phyloP scores from a whole-genome alignment of 352 stramenopile species.

The Aphanomyces invadans region DNA sequence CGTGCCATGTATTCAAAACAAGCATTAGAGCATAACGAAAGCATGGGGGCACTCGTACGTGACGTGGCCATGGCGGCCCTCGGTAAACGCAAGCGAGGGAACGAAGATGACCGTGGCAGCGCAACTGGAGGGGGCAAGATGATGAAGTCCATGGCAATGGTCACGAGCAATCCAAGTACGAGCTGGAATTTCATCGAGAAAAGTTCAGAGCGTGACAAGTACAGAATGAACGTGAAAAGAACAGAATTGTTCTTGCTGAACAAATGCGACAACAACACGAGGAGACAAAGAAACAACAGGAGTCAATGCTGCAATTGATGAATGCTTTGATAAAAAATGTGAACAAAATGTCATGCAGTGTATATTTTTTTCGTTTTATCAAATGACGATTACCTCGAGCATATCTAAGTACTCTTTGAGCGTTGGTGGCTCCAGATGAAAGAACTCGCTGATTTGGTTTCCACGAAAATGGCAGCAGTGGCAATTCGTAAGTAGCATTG shows the following conservation, averaged over 20 bases:
- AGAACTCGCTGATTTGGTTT: slow-evolving; percentile 3
- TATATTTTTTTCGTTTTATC: neutral
- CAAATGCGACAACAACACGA: neutral
- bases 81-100: neutral
- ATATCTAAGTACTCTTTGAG: neutral
- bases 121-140: neutral
- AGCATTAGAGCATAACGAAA: neutral
- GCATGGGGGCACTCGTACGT: neutral
- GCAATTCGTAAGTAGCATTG: neutral
- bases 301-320: neutral
- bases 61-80: neutral
- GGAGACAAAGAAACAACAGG: neutral
- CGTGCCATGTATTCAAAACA: neutral
- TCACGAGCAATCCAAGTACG: neutral
- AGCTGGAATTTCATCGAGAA: neutral
- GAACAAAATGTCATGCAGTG: too few species aligned
- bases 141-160: neutral
- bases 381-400: neutral
- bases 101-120: neutral
- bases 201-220: neutral
- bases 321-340: neutral
- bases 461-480: neutral
- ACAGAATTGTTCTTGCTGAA: neutral
- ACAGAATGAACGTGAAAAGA: neutral
- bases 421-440: neutral